Conservation (phyloP, 441 rosid genomes). For the Breynia disticha region DNA sequence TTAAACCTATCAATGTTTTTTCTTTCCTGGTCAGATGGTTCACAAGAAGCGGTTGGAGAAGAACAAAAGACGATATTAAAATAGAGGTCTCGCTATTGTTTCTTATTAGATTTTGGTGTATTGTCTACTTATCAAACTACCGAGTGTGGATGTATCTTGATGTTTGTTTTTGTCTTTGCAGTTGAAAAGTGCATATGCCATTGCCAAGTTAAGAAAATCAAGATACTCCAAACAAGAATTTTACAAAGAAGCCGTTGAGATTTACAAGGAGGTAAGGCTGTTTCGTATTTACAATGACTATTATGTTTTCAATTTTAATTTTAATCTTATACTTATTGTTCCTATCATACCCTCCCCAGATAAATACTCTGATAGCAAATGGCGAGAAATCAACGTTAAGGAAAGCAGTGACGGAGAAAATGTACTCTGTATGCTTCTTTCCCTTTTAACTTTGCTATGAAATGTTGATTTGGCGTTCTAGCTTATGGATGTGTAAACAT, state of each 20-base stretch:
- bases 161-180: slow-evolving; percentile 25
- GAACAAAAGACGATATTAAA: slow-evolving; percentile 73
- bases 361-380: slow-evolving; percentile 54
- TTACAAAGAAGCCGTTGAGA: slow-evolving; percentile 60
- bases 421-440: slow-evolving; percentile 73
- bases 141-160: not conserved
- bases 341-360: slow-evolving; percentile 32
- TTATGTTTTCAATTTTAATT: not conserved
- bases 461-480: not conserved
- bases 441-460: slow-evolving; percentile 4
- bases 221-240: slow-evolving; percentile 73
- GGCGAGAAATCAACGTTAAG: slow-evolving; percentile 70
- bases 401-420: slow-evolving; percentile 74
- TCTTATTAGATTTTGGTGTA: slow-evolving; percentile 3
- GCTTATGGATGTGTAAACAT: slow-evolving; percentile 3
- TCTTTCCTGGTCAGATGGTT: slow-evolving; percentile 89
- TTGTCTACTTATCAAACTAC: not conserved
- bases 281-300: not conserved
- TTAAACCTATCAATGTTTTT: no score
- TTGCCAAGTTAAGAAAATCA: slow-evolving; percentile 68
- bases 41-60: slow-evolving; percentile 75
- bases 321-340: slow-evolving; percentile 3
- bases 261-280: slow-evolving; percentile 63
- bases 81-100: slow-evolving; percentile 42
- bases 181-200: slow-evolving; percentile 83